Conservation (phyloP, 306 rosid genomes). For the Begonia peltatifolia region DNA sequence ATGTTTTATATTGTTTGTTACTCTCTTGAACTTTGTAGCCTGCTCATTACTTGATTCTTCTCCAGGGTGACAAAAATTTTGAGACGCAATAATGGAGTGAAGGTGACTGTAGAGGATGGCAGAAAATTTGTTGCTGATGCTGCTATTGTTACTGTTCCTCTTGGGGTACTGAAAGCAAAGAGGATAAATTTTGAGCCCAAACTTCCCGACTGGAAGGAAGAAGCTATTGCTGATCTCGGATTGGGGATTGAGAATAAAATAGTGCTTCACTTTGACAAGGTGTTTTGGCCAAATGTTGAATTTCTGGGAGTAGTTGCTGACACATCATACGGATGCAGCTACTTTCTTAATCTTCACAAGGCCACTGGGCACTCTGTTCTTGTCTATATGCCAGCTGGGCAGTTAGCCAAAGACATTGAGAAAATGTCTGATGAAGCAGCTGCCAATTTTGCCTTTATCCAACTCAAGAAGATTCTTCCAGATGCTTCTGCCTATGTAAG, state of each 20-base stretch:
- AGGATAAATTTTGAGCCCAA: constrained; percentile 71
- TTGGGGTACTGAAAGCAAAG: constrained; percentile 81
- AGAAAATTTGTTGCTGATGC: constrained; percentile 78
- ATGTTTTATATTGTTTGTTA: not conserved
- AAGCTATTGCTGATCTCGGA: constrained; percentile 77
- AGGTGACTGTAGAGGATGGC: constrained; percentile 70
- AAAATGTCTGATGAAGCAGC: constrained; percentile 98
- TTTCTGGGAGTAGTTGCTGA: constrained; percentile 94
- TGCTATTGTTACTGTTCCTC: constrained; percentile 76
- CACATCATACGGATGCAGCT: constrained; percentile 85
- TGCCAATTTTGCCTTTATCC: constrained; percentile 65
- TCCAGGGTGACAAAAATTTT: constrained; percentile 74
- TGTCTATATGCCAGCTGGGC: constrained; percentile 98
- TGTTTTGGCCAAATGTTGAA: constrained; percentile 98
- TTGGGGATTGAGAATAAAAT: constrained; percentile 92
- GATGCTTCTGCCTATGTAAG: constrained; percentile 81
- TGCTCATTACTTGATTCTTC: not conserved
- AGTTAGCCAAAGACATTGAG: constrained; percentile 90
- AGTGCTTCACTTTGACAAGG: constrained; percentile 72
- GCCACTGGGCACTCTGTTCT: constrained; percentile 87
- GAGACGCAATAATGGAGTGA: constrained; percentile 67
- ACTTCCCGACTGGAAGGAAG: constrained; percentile 98
- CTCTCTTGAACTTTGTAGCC: not conserved
- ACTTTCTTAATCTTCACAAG: constrained; percentile 97
- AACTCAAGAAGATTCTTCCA: constrained; percentile 82